Conservation (phyloP, 2,329 filamentous ascomycete species). For the Aurifilum marmelostoma region DNA sequence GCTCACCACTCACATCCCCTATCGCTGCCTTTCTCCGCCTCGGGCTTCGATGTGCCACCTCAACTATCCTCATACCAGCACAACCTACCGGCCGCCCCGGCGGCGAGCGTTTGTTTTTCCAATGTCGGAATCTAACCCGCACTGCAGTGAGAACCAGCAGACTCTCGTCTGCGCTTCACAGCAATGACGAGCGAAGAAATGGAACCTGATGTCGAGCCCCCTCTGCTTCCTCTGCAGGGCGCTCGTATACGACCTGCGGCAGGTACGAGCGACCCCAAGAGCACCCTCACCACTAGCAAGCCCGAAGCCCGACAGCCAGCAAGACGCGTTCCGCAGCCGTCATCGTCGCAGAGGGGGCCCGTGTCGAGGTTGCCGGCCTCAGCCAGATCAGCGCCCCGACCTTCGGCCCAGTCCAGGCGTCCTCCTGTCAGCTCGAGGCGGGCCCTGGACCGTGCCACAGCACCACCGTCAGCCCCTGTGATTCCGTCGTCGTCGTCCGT, state of each 20-base stretch:
- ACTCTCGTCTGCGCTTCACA: slow-evolving; percentile 28
- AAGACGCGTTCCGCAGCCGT: slow-evolving; percentile 12
- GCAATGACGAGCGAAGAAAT: slow-evolving; percentile 31
- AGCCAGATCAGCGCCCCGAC: slow-evolving; percentile 20
- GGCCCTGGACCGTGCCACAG: slow-evolving; percentile 12
- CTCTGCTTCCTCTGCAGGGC: slow-evolving; percentile 27
- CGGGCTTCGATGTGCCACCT: slow-evolving; percentile 13
- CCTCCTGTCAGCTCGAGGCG: slow-evolving; percentile 22
- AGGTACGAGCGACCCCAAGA: slow-evolving; percentile 5
- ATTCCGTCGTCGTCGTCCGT: slow-evolving; percentile 16
- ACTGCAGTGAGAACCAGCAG: slow-evolving; percentile 29
- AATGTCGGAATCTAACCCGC: slow-evolving; percentile 23
- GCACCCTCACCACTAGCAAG: slow-evolving; percentile 4
- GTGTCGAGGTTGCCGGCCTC: slow-evolving; percentile 23
- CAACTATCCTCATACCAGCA: slow-evolving; percentile 9
- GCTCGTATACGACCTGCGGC: slow-evolving; percentile 17
- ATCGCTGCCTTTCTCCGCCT: slow-evolving; percentile 12
- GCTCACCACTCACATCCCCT: slow-evolving; percentile 7
- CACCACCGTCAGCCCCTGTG: not conserved
- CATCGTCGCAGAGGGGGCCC: slow-evolving; percentile 11
- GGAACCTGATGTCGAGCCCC: slow-evolving; percentile 27
- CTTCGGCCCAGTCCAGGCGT: slow-evolving; percentile 17
- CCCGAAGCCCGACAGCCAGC: slow-evolving; percentile 15
- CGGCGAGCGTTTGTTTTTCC: not conserved
- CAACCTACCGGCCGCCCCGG: not conserved